Conservation (phyloP, 768 basidiomycete genomes). For the Macrolepiota dolichaula region DNA sequence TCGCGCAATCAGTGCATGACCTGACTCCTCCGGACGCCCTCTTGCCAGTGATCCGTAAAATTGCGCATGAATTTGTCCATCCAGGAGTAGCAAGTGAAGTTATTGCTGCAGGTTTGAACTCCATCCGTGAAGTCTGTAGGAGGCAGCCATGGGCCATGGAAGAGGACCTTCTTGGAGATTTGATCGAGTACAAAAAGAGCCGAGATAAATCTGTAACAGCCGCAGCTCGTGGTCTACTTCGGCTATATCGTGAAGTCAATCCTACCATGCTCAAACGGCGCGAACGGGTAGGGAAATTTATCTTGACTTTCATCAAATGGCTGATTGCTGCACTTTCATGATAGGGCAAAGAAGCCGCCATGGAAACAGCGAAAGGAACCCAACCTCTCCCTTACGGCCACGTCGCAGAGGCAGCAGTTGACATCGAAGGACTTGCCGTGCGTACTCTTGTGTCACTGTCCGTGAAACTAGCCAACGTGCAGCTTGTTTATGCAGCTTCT, state of each 20-base stretch:
- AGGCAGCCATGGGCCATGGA: conserved; percentile 98
- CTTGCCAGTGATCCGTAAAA: conserved; percentile 83
- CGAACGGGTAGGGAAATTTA: conserved; percentile 59
- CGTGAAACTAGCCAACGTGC: not conserved
- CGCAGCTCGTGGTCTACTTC: conserved; percentile 84
- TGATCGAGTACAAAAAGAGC: conserved; percentile 94
- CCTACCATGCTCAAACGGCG: conserved; percentile 87
- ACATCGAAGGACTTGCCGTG: conserved; percentile 89
- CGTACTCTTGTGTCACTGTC: conserved; percentile 23
- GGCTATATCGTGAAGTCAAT: conserved; percentile 94
- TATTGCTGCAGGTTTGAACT: conserved; percentile 94
- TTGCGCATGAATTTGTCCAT: conserved; percentile 95
- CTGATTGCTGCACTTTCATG: not conserved
- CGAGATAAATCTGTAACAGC: conserved; percentile 90
- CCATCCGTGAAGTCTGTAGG: conserved; percentile 91
- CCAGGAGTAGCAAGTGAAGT: conserved; percentile 96
- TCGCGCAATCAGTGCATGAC: conserved; percentile 94
- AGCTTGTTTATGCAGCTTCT: conserved; percentile 53
- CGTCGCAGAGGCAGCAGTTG: conserved; percentile 63
- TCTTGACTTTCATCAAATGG: not conserved
- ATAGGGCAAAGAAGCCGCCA: conserved; percentile 88
- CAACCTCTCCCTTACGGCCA: conserved; percentile 85
- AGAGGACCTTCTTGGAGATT: conserved; percentile 86
- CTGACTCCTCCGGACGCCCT: conserved; percentile 92
- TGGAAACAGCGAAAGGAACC: conserved; percentile 60